Evolutionary conservation across 106 monocot genomes (phyloP), one percentile per base, ranked within the genome.

Genomic region (Acorus gramineus): DNA sequence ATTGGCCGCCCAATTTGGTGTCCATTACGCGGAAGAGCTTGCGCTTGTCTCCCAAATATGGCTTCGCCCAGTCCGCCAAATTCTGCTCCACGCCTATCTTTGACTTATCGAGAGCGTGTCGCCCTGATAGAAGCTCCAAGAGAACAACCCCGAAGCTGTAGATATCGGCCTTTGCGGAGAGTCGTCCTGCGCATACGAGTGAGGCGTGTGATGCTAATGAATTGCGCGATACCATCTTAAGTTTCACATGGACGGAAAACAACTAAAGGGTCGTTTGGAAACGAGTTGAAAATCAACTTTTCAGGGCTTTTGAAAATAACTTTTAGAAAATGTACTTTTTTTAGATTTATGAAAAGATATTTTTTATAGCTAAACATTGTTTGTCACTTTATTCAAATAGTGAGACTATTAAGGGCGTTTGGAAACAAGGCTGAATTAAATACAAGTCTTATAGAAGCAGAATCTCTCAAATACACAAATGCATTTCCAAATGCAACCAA

Each of bases 81-180:
- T 79, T 90, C 52, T 85, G 87, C 67, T 96, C 87, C 0, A 79
- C 54, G 62, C 82, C 84, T 10, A 69, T 66, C 11, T 73, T 85
- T 58, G 64, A 66, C 67, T 76, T 82, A 63, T 96, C 84, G 0
- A 85, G 46, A 4, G 87, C 95, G 42, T 80, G 73, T 5, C 95
- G 77, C 0, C 90, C 95, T 2, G 95, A 78, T 4, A 96, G 50
- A 3, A 96, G 71, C 65, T 96, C 90, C 62, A 96, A 48, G 52
- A 96, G 61, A 2, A 96, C 82, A 2, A 96, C 87, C 0, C 95
- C 95, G 3, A 90, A 96, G 73, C 95, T 96, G 77, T 96, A 90
- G 9, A 96, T 90, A 73, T 96, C 95, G 6, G 90, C 95, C 67
- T 85, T 98, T 49, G 77, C 80, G 4, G 86, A 77, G 11, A 95